A percentile compares a stretch with the other conserved stretches of the same genome.
Conservation (phyloP, 169 alveolate genomes). For the Plasmodium ovale region DNA sequence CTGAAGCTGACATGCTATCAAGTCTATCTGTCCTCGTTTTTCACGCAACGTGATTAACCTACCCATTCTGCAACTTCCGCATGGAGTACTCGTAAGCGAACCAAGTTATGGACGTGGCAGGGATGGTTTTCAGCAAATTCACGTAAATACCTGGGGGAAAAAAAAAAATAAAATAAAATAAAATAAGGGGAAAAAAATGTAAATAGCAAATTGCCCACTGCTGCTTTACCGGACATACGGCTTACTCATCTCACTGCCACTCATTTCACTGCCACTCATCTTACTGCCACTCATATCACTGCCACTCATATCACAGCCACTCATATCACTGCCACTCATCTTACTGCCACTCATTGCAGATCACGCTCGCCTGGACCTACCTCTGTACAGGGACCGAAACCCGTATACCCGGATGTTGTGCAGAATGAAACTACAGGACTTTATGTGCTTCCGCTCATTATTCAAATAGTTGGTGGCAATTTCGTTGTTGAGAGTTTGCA, state of each 20-base stretch:
- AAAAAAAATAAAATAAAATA: no score
- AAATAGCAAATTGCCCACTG: no score
- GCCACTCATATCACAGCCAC: no score
- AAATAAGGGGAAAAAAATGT: neutral
- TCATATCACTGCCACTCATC: no score
- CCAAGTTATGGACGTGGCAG: slow-evolving; percentile 75
- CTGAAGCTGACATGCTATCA: no score
- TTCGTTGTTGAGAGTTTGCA: slow-evolving; percentile 69
- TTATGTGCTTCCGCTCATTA: slow-evolving; percentile 37
- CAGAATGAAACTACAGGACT: slow-evolving; percentile 65
- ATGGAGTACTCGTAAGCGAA: slow-evolving; percentile 62
- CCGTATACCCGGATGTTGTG: slow-evolving; percentile 51
- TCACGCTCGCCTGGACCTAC: slow-evolving; percentile 14
- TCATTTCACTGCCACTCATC: no score
- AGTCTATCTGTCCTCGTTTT: no score
- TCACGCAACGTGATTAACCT: no score
- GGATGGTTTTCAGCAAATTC: slow-evolving; percentile 48
- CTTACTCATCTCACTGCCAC: no score
- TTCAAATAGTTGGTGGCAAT: slow-evolving; percentile 64
- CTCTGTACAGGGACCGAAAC: slow-evolving; percentile 52
- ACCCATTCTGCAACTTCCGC: slow-evolving; percentile 41
- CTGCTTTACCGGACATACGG: no score
- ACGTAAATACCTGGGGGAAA: slow-evolving; percentile 53
- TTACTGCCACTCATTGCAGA: no score
- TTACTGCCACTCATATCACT: no score